Evolutionary conservation across 805 yeast genomes (phyloP).

Genomic region (Tetrapisispora phaffii): DNA sequence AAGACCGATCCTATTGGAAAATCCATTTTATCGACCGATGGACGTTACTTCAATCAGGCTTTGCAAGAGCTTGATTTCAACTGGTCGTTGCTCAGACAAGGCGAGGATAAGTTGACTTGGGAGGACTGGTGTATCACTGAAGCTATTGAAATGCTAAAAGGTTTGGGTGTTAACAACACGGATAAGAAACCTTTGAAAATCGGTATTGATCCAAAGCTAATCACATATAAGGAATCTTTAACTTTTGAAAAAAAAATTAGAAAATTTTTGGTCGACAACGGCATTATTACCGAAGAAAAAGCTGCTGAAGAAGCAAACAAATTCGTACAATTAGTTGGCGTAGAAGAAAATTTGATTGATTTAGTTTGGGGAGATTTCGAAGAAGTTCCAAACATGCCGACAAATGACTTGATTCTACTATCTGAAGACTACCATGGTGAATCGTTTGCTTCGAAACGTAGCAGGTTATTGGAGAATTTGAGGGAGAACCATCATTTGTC

Average conservation of each 20-base stretch:
- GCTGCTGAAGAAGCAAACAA: conserved; percentile 19
- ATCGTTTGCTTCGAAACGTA: conserved; percentile 46
- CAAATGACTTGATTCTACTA: conserved; percentile 41
- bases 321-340: conserved; percentile 39
- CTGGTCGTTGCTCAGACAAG: conserved; percentile 79
- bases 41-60: conserved; percentile 90
- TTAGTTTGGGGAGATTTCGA: conserved; percentile 63
- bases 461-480: conserved; percentile 34
- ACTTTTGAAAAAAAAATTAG: conserved; percentile 25
- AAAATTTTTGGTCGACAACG: conserved; percentile 7
- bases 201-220: conserved; percentile 75
- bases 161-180: conserved; percentile 25
- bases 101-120: conserved; percentile 72
- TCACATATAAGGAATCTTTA: conserved; percentile 37
- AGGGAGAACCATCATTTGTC: conserved; percentile 8
- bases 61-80: conserved; percentile 64
- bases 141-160: conserved; percentile 36
- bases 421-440: conserved; percentile 56
- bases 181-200: conserved; percentile 36
- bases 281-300: conserved; percentile 8
- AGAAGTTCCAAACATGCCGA: conserved; percentile 47
- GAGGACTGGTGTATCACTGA: conserved; percentile 61
- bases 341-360: conserved; percentile 63
- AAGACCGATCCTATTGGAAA: conserved; percentile 40
- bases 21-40: conserved; percentile 86